Evolutionary conservation across 2,329 filamentous ascomycete genomes (phyloP).

Genomic region (Aspergillus persii): DNA sequence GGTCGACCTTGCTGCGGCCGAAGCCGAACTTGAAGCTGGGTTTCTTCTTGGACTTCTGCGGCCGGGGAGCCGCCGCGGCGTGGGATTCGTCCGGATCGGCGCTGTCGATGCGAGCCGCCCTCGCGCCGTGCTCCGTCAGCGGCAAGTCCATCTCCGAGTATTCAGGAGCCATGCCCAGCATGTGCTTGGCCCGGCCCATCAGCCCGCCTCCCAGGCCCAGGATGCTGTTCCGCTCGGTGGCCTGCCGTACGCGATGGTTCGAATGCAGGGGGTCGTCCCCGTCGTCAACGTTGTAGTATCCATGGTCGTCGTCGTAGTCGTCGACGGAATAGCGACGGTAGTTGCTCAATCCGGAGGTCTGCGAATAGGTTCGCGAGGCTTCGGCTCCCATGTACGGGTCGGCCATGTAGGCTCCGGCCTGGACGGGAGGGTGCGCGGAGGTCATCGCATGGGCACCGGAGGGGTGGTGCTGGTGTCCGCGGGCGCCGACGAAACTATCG

Average conservation of each 20-base stretch:
- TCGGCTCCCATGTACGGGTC: slow-evolving; percentile 38
- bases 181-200: slow-evolving; percentile 82
- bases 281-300: slow-evolving; percentile 71
- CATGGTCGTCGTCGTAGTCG: slow-evolving; percentile 72
- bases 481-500: slow-evolving; percentile 84
- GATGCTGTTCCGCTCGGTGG: slow-evolving; percentile 83
- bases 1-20: slow-evolving; percentile 78
- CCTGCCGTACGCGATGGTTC: slow-evolving; percentile 51
- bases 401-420: slow-evolving; percentile 35
- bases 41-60: slow-evolving; percentile 64
- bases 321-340: slow-evolving; percentile 90
- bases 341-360: slow-evolving; percentile 80
- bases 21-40: slow-evolving; percentile 91
- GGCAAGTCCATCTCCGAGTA: slow-evolving; percentile 99
- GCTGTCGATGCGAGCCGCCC: slow-evolving; percentile 46
- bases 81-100: slow-evolving; percentile 40
- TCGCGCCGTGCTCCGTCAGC: slow-evolving; percentile 71
- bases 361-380: slow-evolving; percentile 57
- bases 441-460: slow-evolving; percentile 47
- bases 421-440: slow-evolving; percentile 27
- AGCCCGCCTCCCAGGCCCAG: slow-evolving; percentile 82
- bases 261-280: slow-evolving; percentile 56
- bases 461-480: slow-evolving; percentile 48
- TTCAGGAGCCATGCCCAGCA: slow-evolving; percentile 77
- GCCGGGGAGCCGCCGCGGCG: slow-evolving; percentile 38